Percentiles rank a stretch among this genome's conserved stretches.
Evolutionary conservation across 1,284 basidiomycete genomes (phyloP).

Genomic region (Sanghuangporus baumii): DNA sequence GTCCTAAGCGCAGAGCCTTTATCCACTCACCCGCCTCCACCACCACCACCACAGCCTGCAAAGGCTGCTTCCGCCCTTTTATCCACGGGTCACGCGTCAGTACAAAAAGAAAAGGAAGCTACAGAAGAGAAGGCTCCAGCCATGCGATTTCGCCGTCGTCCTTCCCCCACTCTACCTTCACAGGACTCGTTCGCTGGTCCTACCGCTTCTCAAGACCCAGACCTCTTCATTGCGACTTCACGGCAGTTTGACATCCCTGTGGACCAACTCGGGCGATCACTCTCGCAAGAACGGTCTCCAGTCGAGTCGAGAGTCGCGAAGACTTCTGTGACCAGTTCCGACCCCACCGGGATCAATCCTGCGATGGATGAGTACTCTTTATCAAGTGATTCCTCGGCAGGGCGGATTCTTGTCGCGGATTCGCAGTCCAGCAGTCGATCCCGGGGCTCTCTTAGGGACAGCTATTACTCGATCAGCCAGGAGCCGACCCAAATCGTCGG

Average conservation of each 20-base stretch:
- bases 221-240: conserved; percentile 40
- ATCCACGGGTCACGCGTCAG: conserved; percentile 18
- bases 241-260: conserved; percentile 52
- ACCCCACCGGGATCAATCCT: neutral
- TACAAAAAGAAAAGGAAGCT: conserved; percentile 2
- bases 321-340: conserved; percentile 18
- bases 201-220: conserved; percentile 38
- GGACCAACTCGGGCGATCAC: conserved; percentile 42
- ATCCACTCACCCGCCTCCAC: conserved; percentile 21
- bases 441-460: conserved; percentile 4
- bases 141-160: conserved; percentile 21
- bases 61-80: conserved; percentile 30
- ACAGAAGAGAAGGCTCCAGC: conserved; percentile 6
- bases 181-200: conserved; percentile 59
- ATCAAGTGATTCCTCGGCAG: conserved; percentile 2
- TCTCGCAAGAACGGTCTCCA: conserved; percentile 18
- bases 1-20: conserved; percentile 2
- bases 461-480: conserved; percentile 3
- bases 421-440: conserved; percentile 11
- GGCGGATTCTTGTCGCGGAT: conserved; percentile 9
- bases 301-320: neutral
- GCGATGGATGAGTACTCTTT: neutral
- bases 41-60: conserved; percentile 27
- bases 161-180: conserved; percentile 36
- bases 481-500: conserved; percentile 3